Evolutionary conservation across 108 stramenopile species (phyloP).

Genomic region (Cyclotella atomus): DNA sequence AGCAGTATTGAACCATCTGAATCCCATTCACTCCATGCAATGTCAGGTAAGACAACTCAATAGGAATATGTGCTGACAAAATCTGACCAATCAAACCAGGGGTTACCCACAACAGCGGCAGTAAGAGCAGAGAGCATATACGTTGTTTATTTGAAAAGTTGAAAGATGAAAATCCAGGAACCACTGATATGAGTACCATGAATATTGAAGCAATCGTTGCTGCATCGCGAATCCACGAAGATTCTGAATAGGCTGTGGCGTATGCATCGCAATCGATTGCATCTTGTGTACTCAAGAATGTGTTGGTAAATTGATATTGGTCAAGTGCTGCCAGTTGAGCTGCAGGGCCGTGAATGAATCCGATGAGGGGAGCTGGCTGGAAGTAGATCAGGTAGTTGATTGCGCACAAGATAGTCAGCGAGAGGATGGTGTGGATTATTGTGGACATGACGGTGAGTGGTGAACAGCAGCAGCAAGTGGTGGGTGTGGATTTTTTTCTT

Average conservation of each 20-base stretch:
- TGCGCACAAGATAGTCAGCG: background rate
- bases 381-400: slow-evolving; percentile 5
- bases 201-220: slow-evolving; percentile 11
- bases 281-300: background rate
- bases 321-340: slow-evolving; percentile 2
- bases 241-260: background rate
- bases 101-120: slow-evolving; percentile 1
- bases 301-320: background rate
- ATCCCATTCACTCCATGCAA: background rate
- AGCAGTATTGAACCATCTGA: slow-evolving; percentile 4
- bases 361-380: background rate
- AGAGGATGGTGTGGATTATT: slow-evolving; percentile 9
- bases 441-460: slow-evolving; percentile 2
- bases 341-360: slow-evolving; percentile 14
- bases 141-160: background rate
- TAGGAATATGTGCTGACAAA: slow-evolving; percentile 4
- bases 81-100: slow-evolving; percentile 13
- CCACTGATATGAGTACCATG: background rate
- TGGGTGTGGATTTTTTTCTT: too few species aligned
- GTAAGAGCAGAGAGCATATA: background rate
- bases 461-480: too few species aligned
- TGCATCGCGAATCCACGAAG: slow-evolving; percentile 15
- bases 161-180: background rate
- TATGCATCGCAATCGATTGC: background rate
- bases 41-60: slow-evolving; percentile 4